Evolutionary conservation across 2,329 filamentous ascomycete genomes (phyloP).

Genomic region (Helminthosporium solani): DNA sequence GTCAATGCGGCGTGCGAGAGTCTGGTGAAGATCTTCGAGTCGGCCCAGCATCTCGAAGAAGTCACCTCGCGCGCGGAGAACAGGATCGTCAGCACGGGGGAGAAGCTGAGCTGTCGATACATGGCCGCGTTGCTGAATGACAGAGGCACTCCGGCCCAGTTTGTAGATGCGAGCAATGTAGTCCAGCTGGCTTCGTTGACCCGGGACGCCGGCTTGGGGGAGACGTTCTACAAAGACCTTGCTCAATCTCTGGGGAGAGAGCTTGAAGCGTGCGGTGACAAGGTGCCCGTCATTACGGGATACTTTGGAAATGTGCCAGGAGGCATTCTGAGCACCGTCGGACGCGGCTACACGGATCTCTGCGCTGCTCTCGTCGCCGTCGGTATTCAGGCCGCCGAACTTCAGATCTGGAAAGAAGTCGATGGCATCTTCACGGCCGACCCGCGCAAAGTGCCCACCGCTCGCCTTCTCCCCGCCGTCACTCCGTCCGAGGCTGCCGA

Average conservation of each 20-base stretch:
- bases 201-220: constrained; percentile 43
- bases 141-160: constrained; percentile 78
- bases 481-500: constrained; percentile 95
- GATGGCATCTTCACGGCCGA: constrained; percentile 91
- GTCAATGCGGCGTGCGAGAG: constrained; percentile 79
- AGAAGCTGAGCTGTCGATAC: constrained; percentile 91
- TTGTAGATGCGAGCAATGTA: constrained; percentile 83
- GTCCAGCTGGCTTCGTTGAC: constrained; percentile 64
- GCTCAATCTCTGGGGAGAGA: constrained; percentile 44
- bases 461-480: constrained; percentile 82
- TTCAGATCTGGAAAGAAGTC: constrained; percentile 99
- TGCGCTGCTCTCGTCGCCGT: constrained; percentile 92
- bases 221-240: constrained; percentile 50
- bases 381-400: constrained; percentile 78
- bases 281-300: constrained; percentile 65
- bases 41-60: constrained; percentile 58
- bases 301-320: constrained; percentile 95
- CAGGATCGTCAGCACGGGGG: constrained; percentile 89
- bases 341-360: constrained; percentile 93
- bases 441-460: constrained; percentile 86
- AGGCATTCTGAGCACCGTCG: constrained; percentile 86
- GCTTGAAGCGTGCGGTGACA: constrained; percentile 46
- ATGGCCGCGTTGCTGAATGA: constrained; percentile 85
- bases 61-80: constrained; percentile 55
- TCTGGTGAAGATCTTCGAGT: constrained; percentile 71